A percentile compares a stretch with the other conserved stretches of the same genome.
Evolutionary conservation across 768 basidiomycete species (phyloP).

Genomic region (Xerocomus potaroensis): DNA sequence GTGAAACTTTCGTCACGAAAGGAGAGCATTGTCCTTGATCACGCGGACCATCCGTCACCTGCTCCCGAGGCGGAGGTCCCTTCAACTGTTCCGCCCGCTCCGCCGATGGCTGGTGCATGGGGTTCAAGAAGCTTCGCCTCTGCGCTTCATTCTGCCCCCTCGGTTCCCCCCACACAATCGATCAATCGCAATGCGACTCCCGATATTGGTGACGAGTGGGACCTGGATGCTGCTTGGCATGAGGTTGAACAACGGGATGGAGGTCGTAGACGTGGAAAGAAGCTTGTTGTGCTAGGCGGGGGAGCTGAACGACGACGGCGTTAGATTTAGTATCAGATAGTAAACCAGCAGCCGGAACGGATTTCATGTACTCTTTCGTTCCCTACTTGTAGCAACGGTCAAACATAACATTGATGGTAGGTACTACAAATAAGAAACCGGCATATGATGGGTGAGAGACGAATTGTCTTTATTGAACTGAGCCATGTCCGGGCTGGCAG

Average conservation of each 20-base stretch:
- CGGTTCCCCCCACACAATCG: slow-evolving; percentile 45
- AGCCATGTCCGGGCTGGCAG: slow-evolving; percentile 61
- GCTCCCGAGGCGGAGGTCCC: slow-evolving; percentile 9
- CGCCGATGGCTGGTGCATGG: slow-evolving; percentile 56
- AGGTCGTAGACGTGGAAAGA: slow-evolving; percentile 58
- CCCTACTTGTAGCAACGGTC: slow-evolving; percentile 12
- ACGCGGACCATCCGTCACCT: slow-evolving; percentile 6
- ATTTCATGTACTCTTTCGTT: background rate
- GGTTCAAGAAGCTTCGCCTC: slow-evolving; percentile 80
- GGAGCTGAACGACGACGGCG: slow-evolving; percentile 52
- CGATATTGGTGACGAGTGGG: slow-evolving; percentile 61
- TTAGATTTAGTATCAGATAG: slow-evolving; percentile 12
- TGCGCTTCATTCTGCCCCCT: slow-evolving; percentile 51
- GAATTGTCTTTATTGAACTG: slow-evolving; percentile 48
- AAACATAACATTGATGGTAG: slow-evolving; percentile 2
- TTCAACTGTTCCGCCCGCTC: slow-evolving; percentile 6
- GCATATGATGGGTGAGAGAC: no score
- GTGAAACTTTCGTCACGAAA: slow-evolving; percentile 28
- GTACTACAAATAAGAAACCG: no score
- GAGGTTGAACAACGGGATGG: slow-evolving; percentile 62
- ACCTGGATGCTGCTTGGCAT: slow-evolving; percentile 75
- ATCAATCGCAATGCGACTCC: slow-evolving; percentile 24
- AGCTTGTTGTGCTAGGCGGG: slow-evolving; percentile 69
- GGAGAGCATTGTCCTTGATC: slow-evolving; percentile 9
- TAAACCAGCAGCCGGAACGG: background rate